Conservation (phyloP, 2,329 filamentous ascomycete genomes). For the Arthroderma sp. region DNA sequence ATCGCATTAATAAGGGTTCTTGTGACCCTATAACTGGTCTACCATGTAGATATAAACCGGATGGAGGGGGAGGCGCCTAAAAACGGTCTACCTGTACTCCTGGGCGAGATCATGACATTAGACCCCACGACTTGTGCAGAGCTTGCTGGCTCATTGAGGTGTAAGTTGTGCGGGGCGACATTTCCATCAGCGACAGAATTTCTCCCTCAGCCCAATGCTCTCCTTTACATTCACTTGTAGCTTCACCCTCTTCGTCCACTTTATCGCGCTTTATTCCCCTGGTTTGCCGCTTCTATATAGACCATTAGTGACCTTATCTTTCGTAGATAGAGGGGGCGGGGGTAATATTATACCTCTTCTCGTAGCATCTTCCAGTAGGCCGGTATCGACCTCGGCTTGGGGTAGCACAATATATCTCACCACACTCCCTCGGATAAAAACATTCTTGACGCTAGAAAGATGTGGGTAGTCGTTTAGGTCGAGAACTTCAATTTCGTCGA, state of each 20-base stretch:
- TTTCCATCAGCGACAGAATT: background rate
- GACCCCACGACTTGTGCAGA: background rate
- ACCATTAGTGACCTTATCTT: conserved; percentile 14
- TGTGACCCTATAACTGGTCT: background rate
- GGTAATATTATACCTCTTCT: conserved; percentile 52
- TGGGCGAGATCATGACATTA: background rate
- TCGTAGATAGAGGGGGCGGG: too few species aligned
- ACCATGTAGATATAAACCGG: background rate
- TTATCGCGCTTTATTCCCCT: conserved; percentile 39
- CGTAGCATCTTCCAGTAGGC: conserved; percentile 80
- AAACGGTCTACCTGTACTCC: background rate
- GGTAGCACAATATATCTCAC: conserved; percentile 88
- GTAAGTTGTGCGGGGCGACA: background rate
- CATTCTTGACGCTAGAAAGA: conserved; percentile 80
- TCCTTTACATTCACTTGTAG: background rate
- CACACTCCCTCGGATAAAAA: conserved; percentile 88
- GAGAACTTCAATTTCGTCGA: conserved; percentile 85
- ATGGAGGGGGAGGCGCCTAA: background rate
- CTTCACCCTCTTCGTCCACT: background rate
- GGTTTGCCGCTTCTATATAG: conserved; percentile 38
- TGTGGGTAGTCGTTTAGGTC: conserved; percentile 94
- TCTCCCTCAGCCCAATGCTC: background rate
- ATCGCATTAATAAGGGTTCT: background rate
- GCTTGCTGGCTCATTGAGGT: background rate
- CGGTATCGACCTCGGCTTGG: conserved; percentile 68